These are phyloP conservation scores for Pogostemon cablin DNA, from an alignment of 257 asterid genomes.

Conservation along the genomic window DNA sequence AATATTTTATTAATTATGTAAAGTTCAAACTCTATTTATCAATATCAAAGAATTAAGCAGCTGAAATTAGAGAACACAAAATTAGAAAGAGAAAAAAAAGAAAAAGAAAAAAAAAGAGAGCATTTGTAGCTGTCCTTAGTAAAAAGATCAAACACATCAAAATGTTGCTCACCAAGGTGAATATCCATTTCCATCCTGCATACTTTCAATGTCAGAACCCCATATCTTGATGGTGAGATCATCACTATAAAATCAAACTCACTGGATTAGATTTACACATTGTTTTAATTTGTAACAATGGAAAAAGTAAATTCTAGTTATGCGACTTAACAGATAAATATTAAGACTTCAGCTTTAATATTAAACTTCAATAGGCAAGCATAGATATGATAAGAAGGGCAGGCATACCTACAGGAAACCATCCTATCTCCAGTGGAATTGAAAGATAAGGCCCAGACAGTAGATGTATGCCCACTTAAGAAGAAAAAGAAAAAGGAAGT, in stretches of 20 bases:
- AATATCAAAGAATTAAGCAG: conserved; percentile 21
- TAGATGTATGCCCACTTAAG: conserved; percentile 81
- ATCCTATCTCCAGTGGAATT: conserved; percentile 75
- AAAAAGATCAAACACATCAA: conserved; percentile 20
- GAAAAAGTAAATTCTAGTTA: conserved; percentile 2
- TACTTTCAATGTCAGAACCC: conserved; percentile 52
- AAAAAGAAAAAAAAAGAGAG: conserved; percentile 15
- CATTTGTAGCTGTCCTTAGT: conserved; percentile 8
- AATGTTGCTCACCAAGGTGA: conserved; percentile 71
- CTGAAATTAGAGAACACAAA: too few relatives aligned
- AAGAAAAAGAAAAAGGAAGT: conserved; percentile 6
- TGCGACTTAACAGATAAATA: neutral
- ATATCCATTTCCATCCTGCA: conserved; percentile 54
- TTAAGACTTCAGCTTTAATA: conserved; percentile 1
- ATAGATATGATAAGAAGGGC: conserved; percentile 23
- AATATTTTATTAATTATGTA: neutral
- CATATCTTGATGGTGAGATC: conserved; percentile 89
- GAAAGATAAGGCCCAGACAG: conserved; percentile 88
- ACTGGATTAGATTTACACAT: conserved; percentile 26
- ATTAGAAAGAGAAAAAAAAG: neutral
- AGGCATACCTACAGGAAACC: conserved; percentile 89
- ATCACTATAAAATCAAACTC: conserved; percentile 60
- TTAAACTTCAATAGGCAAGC: conserved; percentile 13
- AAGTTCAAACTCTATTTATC: conserved; percentile 7
- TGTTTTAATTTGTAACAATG: conserved; percentile 7